These are phyloP conservation scores for Alternaria sp. DNA, from an alignment of 2,329 filamentous ascomycete species.

Conservation along the genomic window DNA sequence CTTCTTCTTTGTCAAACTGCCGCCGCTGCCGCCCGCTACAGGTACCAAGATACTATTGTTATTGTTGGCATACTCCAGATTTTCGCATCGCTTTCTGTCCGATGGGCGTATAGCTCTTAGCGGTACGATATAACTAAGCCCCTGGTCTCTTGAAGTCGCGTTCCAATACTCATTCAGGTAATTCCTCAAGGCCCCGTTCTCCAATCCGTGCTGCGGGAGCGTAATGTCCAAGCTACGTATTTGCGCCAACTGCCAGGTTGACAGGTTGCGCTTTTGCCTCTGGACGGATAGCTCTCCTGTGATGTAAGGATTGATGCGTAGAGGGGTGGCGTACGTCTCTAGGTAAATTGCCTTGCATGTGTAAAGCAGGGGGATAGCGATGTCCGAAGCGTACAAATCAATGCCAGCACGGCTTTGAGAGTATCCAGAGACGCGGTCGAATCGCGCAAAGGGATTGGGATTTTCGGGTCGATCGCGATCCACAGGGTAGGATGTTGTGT, in stretches of 20 bases:
- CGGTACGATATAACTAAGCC: slow-evolving; percentile 19
- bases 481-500: slow-evolving; percentile 11
- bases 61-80: not conserved
- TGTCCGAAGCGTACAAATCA: slow-evolving; percentile 6
- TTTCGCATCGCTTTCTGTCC: too few relatives aligned
- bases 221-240: slow-evolving; percentile 28
- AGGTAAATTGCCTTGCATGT: slow-evolving; percentile 34
- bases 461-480: not conserved
- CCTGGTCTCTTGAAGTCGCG: slow-evolving; percentile 10
- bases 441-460: not conserved
- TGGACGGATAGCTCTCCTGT: not conserved
- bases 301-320: slow-evolving; percentile 21
- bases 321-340: slow-evolving; percentile 28
- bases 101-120: not conserved
- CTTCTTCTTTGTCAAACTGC: too few relatives aligned
- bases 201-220: slow-evolving; percentile 21
- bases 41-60: not conserved
- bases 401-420: not conserved
- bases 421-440: not conserved
- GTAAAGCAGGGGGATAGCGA: slow-evolving; percentile 21
- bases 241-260: slow-evolving; percentile 27
- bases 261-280: not conserved
- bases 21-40: too few relatives aligned
- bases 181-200: slow-evolving; percentile 12
- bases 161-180: slow-evolving; percentile 6